Conservation (phyloP, 2,329 filamentous ascomycete genomes). For the Sclerotinia subarctica region DNA sequence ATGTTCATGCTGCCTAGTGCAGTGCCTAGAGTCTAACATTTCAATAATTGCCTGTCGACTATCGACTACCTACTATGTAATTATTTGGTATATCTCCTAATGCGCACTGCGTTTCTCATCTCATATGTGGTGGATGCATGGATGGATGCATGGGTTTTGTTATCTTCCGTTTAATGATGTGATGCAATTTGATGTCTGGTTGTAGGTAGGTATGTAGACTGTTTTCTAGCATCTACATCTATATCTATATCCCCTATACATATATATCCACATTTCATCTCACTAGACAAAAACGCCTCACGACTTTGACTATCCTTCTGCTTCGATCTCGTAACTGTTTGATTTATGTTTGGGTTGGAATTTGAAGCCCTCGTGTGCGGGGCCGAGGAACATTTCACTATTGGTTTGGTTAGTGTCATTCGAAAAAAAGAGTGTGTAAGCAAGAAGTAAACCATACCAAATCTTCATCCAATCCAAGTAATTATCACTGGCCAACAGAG, state of each 20-base stretch:
- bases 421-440: neutral
- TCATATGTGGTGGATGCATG: neutral
- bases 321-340: slow-evolving; percentile 81
- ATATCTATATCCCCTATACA: too few species aligned
- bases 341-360: slow-evolving; percentile 99
- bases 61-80: neutral
- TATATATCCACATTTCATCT: too few species aligned
- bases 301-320: slow-evolving; percentile 53
- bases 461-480: slow-evolving; percentile 99
- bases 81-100: neutral
- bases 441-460: slow-evolving; percentile 57
- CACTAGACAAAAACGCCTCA: neutral
- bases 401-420: slow-evolving; percentile 1
- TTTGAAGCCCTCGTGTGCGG: slow-evolving; percentile 82
- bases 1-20: neutral
- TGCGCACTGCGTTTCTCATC: neutral
- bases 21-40: neutral
- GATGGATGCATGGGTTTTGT: neutral
- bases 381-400: slow-evolving; percentile 97
- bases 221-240: neutral
- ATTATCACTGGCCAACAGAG: slow-evolving; percentile 83
- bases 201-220: neutral
- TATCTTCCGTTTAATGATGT: neutral
- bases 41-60: neutral
- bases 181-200: neutral